Conservation (phyloP, 176 grass and related monocot genomes). For the Oryza glumipatula region DNA sequence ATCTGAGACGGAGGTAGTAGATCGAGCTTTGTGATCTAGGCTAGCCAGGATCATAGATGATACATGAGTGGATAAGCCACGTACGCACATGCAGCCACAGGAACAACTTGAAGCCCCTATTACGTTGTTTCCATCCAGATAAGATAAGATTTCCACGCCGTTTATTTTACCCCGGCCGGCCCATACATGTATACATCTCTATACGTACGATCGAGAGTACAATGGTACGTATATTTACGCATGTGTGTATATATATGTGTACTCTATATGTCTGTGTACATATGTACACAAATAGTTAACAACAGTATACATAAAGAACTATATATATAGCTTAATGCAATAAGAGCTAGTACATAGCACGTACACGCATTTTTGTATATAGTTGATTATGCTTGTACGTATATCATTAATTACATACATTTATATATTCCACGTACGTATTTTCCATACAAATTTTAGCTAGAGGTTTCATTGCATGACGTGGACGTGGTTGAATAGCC, state of each 20-base stretch:
- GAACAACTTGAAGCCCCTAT: slow-evolving; percentile 49
- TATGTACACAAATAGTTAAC: neutral
- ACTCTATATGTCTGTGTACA: neutral
- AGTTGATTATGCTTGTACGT: neutral
- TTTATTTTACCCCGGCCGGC: slow-evolving; percentile 24
- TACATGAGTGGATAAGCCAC: slow-evolving; percentile 26
- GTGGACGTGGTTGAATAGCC: slow-evolving; percentile 15
- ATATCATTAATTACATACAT: neutral
- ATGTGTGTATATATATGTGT: no score
- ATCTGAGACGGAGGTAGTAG: no score
- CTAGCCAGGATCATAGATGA: no score
- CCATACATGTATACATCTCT: neutral
- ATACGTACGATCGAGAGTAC: no score
- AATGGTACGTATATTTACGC: neutral
- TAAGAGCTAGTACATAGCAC: neutral
- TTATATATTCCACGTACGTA: neutral
- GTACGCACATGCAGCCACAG: slow-evolving; percentile 28
- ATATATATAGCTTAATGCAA: neutral
- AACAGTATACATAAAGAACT: neutral
- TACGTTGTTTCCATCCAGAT: slow-evolving; percentile 12
- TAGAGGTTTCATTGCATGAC: neutral
- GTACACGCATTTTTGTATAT: no score
- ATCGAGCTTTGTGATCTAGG: no score
- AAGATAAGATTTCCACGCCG: slow-evolving; percentile 48
- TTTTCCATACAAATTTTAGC: neutral